Conservation (phyloP, 352 stramenopile genomes). For the Globisporangium parvum region DNA sequence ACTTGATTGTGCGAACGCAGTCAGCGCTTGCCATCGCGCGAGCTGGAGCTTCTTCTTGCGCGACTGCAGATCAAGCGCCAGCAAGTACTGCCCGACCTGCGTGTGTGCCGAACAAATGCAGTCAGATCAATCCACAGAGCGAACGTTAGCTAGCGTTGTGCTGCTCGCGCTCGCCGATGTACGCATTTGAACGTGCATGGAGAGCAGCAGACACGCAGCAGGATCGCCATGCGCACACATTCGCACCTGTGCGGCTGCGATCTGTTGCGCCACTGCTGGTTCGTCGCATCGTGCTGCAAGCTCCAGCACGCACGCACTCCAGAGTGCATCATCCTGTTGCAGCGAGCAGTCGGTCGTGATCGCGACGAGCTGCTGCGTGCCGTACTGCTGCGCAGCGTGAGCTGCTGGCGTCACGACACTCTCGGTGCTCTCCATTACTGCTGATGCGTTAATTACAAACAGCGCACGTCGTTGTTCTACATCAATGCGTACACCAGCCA, state of each 20-base stretch:
- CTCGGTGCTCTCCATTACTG: not conserved
- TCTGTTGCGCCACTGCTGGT: not conserved
- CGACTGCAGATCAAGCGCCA: constrained; percentile 6
- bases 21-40: constrained; percentile 13
- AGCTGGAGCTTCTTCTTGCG: constrained; percentile 14
- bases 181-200: not conserved
- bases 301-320: constrained; percentile 9
- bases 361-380: not conserved
- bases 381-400: constrained; percentile 2
- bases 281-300: constrained; percentile 7
- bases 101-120: not conserved
- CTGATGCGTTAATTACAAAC: not conserved
- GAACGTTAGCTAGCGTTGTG: not conserved
- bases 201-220: not conserved
- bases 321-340: constrained; percentile 1
- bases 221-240: not conserved
- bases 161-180: not conserved
- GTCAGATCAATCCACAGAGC: too few species aligned
- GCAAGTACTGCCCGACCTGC: constrained; percentile 1
- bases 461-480: not conserved
- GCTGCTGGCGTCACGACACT: not conserved
- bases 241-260: constrained; percentile 7
- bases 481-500: not conserved
- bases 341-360: not conserved
- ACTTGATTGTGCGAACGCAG: constrained; percentile 3